Evolutionary conservation across 2,329 filamentous ascomycete genomes (phyloP).

Genomic region (Leptodontidium sp.): DNA sequence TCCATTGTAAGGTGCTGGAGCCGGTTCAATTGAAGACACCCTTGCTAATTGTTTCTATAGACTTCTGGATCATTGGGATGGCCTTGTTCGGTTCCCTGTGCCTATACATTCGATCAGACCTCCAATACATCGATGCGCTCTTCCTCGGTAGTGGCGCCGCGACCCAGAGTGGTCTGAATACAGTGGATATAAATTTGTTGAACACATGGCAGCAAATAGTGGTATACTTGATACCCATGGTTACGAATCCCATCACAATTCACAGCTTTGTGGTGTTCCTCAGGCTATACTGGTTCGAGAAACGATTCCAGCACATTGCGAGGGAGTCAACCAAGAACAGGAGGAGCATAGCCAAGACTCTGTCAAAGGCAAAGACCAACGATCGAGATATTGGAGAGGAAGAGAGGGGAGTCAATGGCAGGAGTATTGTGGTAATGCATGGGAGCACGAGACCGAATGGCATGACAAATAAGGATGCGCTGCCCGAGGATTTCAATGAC

Average conservation of each 20-base stretch:
- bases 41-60: slow-evolving; percentile 50
- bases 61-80: slow-evolving; percentile 82
- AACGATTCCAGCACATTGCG: slow-evolving; percentile 87
- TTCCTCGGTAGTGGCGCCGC: slow-evolving; percentile 87
- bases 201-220: slow-evolving; percentile 78
- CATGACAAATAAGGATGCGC: slow-evolving; percentile 67
- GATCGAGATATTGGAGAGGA: slow-evolving; percentile 54
- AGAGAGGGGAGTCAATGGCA: slow-evolving; percentile 67
- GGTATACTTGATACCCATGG: slow-evolving; percentile 74
- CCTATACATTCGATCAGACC: slow-evolving; percentile 69
- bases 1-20: slow-evolving; percentile 69
- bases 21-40: not conserved
- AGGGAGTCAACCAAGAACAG: slow-evolving; percentile 74
- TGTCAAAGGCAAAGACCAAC: slow-evolving; percentile 61
- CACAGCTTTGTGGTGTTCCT: slow-evolving; percentile 89
- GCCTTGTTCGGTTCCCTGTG: slow-evolving; percentile 79
- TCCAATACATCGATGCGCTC: slow-evolving; percentile 86
- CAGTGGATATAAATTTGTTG: slow-evolving; percentile 71
- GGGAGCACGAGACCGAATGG: slow-evolving; percentile 57
- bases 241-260: slow-evolving; percentile 85
- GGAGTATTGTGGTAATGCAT: slow-evolving; percentile 72
- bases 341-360: slow-evolving; percentile 67
- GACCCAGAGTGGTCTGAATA: slow-evolving; percentile 94
- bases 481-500: slow-evolving; percentile 42
- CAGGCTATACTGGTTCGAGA: slow-evolving; percentile 97